A percentile compares a stretch with the other conserved stretches of the same genome.
Conservation (phyloP, 768 basidiomycete species). For the Rhizopogon roseolus region DNA sequence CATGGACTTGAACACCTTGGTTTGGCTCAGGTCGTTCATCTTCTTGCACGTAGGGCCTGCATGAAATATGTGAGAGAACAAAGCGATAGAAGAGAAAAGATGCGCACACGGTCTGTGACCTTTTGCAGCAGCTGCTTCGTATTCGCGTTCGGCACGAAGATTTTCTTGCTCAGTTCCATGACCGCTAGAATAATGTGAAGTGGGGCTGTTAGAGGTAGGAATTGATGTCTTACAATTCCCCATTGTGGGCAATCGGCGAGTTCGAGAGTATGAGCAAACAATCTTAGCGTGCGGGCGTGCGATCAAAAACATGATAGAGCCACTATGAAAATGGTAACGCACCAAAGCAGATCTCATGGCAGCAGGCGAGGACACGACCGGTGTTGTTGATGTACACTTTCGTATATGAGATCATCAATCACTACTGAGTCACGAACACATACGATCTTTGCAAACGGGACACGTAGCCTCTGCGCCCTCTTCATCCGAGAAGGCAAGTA, state of each 20-base stretch:
- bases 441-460: slow-evolving; percentile 64
- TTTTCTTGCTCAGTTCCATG: slow-evolving; percentile 54
- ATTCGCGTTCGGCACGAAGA: slow-evolving; percentile 47
- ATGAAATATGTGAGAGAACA: neutral
- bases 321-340: slow-evolving; percentile 7
- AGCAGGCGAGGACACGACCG: slow-evolving; percentile 59
- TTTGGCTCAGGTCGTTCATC: slow-evolving; percentile 49
- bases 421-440: slow-evolving; percentile 10
- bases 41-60: slow-evolving; percentile 66
- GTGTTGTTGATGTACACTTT: slow-evolving; percentile 44
- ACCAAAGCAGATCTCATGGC: slow-evolving; percentile 65
- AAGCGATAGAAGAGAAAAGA: neutral
- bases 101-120: slow-evolving; percentile 55
- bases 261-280: slow-evolving; percentile 52
- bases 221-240: slow-evolving; percentile 46
- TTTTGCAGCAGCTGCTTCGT: slow-evolving; percentile 51
- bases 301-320: neutral
- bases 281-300: slow-evolving; percentile 28
- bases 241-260: slow-evolving; percentile 49
- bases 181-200: slow-evolving; percentile 33
- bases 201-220: neutral
- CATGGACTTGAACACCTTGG: slow-evolving; percentile 51
- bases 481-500: slow-evolving; percentile 44
- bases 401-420: neutral
- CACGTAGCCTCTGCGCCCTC: slow-evolving; percentile 46